These are phyloP conservation scores for Sporothrix luriei DNA, from an alignment of 2,329 filamentous ascomycete species.

Conservation along the genomic window DNA sequence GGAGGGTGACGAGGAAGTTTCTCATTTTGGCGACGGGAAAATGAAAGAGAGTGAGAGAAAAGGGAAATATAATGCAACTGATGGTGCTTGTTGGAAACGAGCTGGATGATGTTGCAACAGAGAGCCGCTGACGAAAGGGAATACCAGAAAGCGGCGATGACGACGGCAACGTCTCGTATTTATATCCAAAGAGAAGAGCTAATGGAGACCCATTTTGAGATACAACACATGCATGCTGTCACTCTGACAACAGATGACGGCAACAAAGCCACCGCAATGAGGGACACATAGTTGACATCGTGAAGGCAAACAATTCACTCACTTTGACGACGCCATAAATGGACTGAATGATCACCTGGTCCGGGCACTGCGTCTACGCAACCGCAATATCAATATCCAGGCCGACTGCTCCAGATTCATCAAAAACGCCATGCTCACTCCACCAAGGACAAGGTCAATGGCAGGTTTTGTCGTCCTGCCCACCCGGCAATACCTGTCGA, in stretches of 20 bases:
- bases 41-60: neutral
- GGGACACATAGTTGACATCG: neutral
- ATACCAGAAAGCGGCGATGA: neutral
- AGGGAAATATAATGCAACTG: neutral
- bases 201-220: neutral
- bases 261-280: neutral
- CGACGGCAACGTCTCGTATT: neutral
- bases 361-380: neutral
- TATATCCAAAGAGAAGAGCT: neutral
- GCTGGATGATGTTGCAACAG: neutral
- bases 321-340: neutral
- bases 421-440: neutral
- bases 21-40: conserved; percentile 20
- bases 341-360: neutral
- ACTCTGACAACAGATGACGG: too few species aligned
- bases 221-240: neutral
- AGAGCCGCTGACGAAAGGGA: neutral
- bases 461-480: neutral
- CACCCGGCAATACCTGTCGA: too few species aligned
- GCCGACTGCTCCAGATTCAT: conserved; percentile 9
- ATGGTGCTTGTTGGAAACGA: neutral
- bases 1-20: conserved; percentile 23
- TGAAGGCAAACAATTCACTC: neutral
- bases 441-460: neutral
- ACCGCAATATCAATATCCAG: conserved; percentile 18